These are phyloP conservation scores for Hyaloperonospora arabidopsidis DNA, from an alignment of 352 stramenopile genomes.

Conservation along the genomic window DNA sequence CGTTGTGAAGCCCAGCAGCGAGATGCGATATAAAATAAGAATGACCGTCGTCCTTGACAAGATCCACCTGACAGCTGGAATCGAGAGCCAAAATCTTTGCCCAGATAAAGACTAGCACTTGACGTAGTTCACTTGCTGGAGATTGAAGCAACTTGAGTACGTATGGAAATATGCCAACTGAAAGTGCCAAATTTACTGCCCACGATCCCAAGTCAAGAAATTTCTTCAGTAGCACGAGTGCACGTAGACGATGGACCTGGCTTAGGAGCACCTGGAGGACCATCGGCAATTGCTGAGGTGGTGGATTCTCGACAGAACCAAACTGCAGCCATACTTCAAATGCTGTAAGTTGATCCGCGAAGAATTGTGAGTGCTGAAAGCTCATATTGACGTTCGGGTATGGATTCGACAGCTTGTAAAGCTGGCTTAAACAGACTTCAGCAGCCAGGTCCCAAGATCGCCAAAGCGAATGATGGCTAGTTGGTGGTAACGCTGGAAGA, in stretches of 20 bases:
- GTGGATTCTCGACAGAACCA: conserved; percentile 77
- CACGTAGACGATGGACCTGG: conserved; percentile 94
- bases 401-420: conserved; percentile 83
- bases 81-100: conserved; percentile 95
- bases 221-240: conserved; percentile 90
- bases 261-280: conserved; percentile 96
- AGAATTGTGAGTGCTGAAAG: conserved; percentile 92
- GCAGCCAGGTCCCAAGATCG: conserved; percentile 96
- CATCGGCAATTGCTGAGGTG: conserved; percentile 96
- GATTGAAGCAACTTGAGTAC: conserved; percentile 97
- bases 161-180: conserved; percentile 97
- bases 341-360: conserved; percentile 96
- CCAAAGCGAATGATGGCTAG: conserved; percentile 96
- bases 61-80: conserved; percentile 90
- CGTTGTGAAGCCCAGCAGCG: conserved; percentile 49
- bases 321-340: conserved; percentile 99
- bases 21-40: conserved; percentile 95
- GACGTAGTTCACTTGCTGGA: conserved; percentile 91
- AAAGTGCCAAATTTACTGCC: conserved; percentile 88
- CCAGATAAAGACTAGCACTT: conserved; percentile 91
- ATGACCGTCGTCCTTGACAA: conserved; percentile 95
- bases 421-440: conserved; percentile 94
- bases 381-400: conserved; percentile 57
- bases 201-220: conserved; percentile 94
- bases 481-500: conserved; percentile 91